Conservation (phyloP, 257 asterid species). For the Lavandula angustifolia region DNA sequence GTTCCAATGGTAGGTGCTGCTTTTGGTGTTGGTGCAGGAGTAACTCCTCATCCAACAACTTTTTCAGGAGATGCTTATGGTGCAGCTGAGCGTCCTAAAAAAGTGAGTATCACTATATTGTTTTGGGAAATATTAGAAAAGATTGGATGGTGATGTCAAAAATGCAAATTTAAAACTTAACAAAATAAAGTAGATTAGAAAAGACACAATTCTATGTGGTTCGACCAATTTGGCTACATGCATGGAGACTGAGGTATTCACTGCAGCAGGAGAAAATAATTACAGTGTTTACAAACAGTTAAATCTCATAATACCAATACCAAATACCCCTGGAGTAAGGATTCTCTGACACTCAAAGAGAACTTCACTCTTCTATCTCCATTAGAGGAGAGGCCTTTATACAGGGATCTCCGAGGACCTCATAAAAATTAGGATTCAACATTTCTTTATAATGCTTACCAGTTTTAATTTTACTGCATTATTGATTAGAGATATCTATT, state of each 20-base stretch:
- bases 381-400: not conserved
- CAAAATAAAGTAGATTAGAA: not conserved
- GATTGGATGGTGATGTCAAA: not conserved
- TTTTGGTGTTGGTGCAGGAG: slow-evolving; percentile 69
- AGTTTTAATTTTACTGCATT: not conserved
- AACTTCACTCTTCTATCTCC: not conserved
- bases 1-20: slow-evolving; percentile 54
- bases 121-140: not conserved
- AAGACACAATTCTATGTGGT: not conserved
- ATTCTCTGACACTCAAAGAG: not conserved
- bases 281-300: not conserved
- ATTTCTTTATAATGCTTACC: not conserved
- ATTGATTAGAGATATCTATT: not conserved
- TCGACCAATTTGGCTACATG: not conserved
- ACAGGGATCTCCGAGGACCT: slow-evolving; percentile 1
- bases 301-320: not conserved
- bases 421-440: not conserved
- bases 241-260: not conserved
- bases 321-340: not conserved
- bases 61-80: slow-evolving; percentile 77
- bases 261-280: not conserved
- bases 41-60: slow-evolving; percentile 56
- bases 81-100: slow-evolving; percentile 80
- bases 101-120: slow-evolving; percentile 44
- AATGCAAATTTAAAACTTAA: not conserved